Base-by-base conservation (phyloP, 1,284 basidiomycete genomes). In the Cryptococcus sp. region DNA sequence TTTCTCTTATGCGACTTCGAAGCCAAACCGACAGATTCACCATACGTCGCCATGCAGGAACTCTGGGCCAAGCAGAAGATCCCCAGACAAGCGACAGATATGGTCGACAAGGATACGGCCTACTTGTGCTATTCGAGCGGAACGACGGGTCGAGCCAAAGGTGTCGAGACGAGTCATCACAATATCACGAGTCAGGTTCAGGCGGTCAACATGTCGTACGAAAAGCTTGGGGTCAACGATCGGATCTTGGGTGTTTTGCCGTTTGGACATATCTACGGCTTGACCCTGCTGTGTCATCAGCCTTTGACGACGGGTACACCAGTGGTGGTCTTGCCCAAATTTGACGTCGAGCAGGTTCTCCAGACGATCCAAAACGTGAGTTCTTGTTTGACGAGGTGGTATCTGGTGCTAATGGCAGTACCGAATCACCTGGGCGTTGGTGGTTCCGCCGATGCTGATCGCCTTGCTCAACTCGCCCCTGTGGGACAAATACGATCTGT, bases 371-470 rank as follows among this genome's bases (percentile, higher is more conserved):
- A 86, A 64, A 75, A 75, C 26, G 76, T 79, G 45, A 78, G 58
- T 47, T 2, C 2, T 87, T 33, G n/a, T n/a, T 31, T 7, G 14
- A 36, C 10, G n/a, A 14, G 18, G 34, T 7, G 18, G 18, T n/a
- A 9, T 32, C 9, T 32, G 31, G 9, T 32, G 9, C 18, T 7
- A 36, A 36, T 19, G 18, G 7, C 34, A 77, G 55, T 87, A 86
- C 73, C 79, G 76, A 45, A 77, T 83, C 45, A 85, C 84, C 0
- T 69, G 74, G 33, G 64, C 78, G 0, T 73, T 89, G 6, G 77
- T 93, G 36, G 91, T 94, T 0, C 91, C 92, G 0, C 91, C 91
- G 0, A 82, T 95, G 40, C 74, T 91, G 4, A 82, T 94, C 32
- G 59, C 60, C 14, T 54, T 75, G 42, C 51, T 71, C 18, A 55